Evolutionary conservation across 148 eudicot genomes (phyloP).

Genomic region (Rheum nobile): DNA sequence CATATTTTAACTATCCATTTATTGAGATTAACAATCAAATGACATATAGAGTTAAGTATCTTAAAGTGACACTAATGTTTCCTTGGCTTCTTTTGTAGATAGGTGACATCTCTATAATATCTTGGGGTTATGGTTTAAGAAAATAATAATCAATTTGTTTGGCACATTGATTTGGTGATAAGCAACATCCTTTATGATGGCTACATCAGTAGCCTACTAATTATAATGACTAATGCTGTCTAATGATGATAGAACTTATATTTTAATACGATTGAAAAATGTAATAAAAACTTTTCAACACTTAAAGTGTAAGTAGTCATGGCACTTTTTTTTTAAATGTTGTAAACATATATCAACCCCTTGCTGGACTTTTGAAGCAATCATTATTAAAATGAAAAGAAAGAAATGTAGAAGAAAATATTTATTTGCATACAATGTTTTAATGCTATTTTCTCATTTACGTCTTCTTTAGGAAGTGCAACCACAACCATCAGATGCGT

Average conservation of each 20-base stretch:
- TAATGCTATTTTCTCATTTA: not conserved
- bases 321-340: not conserved
- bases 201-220: not conserved
- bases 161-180: not conserved
- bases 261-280: not conserved
- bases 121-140: not conserved
- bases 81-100: not conserved
- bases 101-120: not conserved
- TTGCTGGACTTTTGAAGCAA: not conserved
- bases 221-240: not conserved
- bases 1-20: not conserved
- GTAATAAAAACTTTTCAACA: not conserved
- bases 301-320: not conserved
- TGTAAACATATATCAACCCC: not conserved
- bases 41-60: not conserved
- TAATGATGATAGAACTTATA: not conserved
- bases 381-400: not conserved
- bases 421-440: not conserved
- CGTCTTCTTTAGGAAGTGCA: constrained; percentile 52
- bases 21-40: not conserved
- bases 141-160: not conserved
- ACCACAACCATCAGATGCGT: constrained; percentile 56
- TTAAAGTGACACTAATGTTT: not conserved
- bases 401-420: not conserved
- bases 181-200: not conserved